Conservation (phyloP, 1,284 basidiomycete genomes). For the Microbotryum violaceum region DNA sequence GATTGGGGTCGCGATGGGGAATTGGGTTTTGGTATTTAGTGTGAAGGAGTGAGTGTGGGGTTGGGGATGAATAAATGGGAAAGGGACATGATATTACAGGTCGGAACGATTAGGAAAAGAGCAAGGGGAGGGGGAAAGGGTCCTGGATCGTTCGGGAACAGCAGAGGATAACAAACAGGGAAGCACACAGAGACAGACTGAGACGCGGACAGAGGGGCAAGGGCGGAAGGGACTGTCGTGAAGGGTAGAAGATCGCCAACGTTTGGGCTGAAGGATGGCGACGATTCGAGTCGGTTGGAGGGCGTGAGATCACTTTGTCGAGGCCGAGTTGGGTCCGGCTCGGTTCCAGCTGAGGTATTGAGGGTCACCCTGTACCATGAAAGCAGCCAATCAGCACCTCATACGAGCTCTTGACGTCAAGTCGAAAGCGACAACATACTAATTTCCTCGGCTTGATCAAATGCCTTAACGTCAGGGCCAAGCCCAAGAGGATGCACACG, state of each 20-base stretch:
- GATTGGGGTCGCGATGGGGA: constrained; percentile 13
- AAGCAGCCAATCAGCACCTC: not conserved
- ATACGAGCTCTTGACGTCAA: not conserved
- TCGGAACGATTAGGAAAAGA: no score
- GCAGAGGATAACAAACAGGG: no score
- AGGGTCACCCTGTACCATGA: not conserved
- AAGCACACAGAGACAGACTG: no score
- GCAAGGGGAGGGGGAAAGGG: no score
- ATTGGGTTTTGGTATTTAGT: constrained; percentile 15
- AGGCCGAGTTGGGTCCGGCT: not conserved
- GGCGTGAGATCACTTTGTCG: not conserved
- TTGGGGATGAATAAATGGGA: no score
- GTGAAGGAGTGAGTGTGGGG: not conserved
- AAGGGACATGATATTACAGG: no score
- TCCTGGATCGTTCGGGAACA: no score
- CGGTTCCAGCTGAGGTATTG: constrained; percentile 4
- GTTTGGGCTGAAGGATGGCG: not conserved
- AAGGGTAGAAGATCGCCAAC: no score
- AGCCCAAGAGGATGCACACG: constrained; percentile 77
- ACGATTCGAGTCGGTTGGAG: not conserved
- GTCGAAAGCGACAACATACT: constrained; percentile 9
- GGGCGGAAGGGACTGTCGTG: no score
- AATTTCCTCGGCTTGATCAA: constrained; percentile 81
- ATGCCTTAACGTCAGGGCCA: constrained; percentile 84
- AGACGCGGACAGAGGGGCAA: no score